Evolutionary conservation across 148 eudicot species (phyloP), one percentile per base, ranked within the genome.

Genomic region (Linanthus parryae): DNA sequence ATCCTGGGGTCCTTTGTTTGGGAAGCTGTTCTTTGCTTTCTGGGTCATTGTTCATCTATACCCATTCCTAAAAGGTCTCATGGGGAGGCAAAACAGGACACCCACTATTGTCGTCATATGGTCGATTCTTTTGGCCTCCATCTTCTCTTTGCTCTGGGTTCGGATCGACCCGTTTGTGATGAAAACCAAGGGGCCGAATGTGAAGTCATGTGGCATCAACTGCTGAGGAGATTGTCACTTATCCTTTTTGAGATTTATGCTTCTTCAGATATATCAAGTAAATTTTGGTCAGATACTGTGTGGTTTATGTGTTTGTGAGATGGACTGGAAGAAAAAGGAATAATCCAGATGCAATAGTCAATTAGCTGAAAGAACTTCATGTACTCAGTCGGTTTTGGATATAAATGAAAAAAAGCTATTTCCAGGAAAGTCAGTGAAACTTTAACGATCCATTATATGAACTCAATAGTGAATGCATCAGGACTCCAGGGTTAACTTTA

Each of bases 141-240:
- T 91, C 58, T 91, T 91, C 83, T 91, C 98, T 56, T 73, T 91
- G 75, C 86, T 91, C 10, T 91, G 98, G 98, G 95, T 91, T 15
- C 74, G 98, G 25, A 91, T 91, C 35, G 98, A 91, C 49, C 98
- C 98, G 5, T 91, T 91, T 33, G 80, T 83, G 44, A 39, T 81
- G 7, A 86, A 75, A 73, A 62, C 98, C 30, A 91, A 81, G 63
- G 98, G 98, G 27, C 98, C 98, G 18, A 84, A 91, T 69, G 73
- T 73, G 22, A 91, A 83, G 72, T 69, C 65, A 50, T 91, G 98
- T 67, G 98, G 97, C 51, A 69, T 86, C 64, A 91, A 83, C 40
- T 91, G 98, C 79, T 91, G 63, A 68, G 25, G 20, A 37, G n/a
- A n/a, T n/a, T n/a, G n/a, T n/a, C n/a, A n/a, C n/a, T n/a, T n/a